phyloP scores from a whole-genome alignment of 2,329 filamentous ascomycete species.

The Aspergillus hiratsukae region DNA sequence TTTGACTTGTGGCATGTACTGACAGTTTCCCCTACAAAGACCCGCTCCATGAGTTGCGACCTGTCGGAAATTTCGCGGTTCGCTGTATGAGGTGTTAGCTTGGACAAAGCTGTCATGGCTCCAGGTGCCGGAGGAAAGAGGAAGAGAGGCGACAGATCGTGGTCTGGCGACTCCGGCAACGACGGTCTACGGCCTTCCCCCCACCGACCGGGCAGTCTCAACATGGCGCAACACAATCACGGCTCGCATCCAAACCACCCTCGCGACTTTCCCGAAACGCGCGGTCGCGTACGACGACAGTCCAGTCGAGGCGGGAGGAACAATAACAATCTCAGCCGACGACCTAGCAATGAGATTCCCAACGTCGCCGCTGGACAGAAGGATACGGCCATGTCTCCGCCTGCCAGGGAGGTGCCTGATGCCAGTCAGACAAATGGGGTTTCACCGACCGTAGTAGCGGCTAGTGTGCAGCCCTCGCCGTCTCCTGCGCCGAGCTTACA shows the following conservation, averaged over 20 bases:
- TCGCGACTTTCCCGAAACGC: constrained; percentile 35
- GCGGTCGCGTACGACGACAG: constrained; percentile 36
- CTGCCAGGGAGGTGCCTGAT: constrained; percentile 28
- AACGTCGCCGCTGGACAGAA: constrained; percentile 28
- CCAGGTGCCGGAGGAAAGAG: constrained; percentile 50
- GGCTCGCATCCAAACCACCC: constrained; percentile 30
- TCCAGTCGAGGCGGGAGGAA: constrained; percentile 36
- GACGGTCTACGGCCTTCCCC: constrained; percentile 42
- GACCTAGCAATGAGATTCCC: constrained; percentile 31
- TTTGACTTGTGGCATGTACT: background rate
- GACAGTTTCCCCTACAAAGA: constrained; percentile 7
- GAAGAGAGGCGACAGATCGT: constrained; percentile 47
- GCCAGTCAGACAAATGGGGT: constrained; percentile 26
- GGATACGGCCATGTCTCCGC: constrained; percentile 30
- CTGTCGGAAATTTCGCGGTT: constrained; percentile 21
- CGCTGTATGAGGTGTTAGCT: constrained; percentile 24
- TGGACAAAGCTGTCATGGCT: constrained; percentile 43
- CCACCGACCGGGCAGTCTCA: constrained; percentile 44
- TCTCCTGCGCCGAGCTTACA: constrained; percentile 12
- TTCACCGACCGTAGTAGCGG: constrained; percentile 5
- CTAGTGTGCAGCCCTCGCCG: constrained; percentile 17
- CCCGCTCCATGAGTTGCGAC: constrained; percentile 31
- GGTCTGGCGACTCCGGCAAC: constrained; percentile 40
- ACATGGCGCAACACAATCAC: constrained; percentile 51
- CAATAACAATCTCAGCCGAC: constrained; percentile 27